Evolutionary conservation across 2,329 filamentous ascomycete genomes (phyloP), one percentile per base, ranked within the genome.

Genomic region (Dothiorella sarmentorum): DNA sequence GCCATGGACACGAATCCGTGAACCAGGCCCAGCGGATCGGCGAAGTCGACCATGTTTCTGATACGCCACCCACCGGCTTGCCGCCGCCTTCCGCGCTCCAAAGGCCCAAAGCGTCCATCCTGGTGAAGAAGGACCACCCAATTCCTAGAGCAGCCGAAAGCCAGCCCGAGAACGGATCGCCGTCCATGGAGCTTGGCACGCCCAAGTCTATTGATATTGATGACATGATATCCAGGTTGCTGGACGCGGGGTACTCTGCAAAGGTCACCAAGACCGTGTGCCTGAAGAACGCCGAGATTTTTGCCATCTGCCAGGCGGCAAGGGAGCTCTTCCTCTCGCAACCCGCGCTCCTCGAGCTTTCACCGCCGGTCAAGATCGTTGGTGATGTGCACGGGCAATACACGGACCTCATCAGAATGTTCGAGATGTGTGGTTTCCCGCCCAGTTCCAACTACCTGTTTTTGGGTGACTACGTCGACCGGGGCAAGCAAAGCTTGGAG

Each of bases 261-360:
- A 99, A 99, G 75, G 90, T 97, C 66, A 97, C 94, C 62, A 99
- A 99, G 80, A 91, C 91, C 20, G 93, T 97, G 22, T 97, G 92
- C 67, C 80, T 99, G 61, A 97, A 96, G 80, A 97, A 99, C 71
- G 94, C 94, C 37, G 94, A 99, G 74, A 97, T 99, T 63, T 89
- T 87, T 45, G 91, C 93, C 61, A 93, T 99, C 63, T 99, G 94
- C 73, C 85, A 89, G 62, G 89, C 91, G 58, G 92, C 89, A 3
- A 85, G 92, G 60, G 94, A 99, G 73, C 83, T 93, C 9, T 90
- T 99, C 63, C 79, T 99, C 7, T 91, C 89, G 4, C 94, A 99
- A 70, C 94, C 94, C 3, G 91, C 94, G 1, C 80, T 99, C 22
- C 77, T 99, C 59, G 94, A 99, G 75, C 82, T 99, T 44, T 88